These are phyloP conservation scores for Alternaria dauci DNA, from an alignment of 2,329 filamentous ascomycete species.

Conservation along the genomic window DNA sequence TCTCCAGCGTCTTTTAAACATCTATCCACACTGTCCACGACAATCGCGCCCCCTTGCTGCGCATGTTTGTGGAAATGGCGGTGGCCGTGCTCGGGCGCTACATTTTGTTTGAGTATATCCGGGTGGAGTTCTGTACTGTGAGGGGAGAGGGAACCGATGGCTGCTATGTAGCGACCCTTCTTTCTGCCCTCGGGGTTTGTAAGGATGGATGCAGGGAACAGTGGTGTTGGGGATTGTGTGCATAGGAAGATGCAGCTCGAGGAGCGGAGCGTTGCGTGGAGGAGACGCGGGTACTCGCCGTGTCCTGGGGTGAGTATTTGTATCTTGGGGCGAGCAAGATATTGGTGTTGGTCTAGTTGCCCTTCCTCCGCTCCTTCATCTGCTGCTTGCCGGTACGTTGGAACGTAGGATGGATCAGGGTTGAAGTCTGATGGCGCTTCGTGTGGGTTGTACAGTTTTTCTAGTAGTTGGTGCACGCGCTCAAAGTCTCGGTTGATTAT, in stretches of 20 bases:
- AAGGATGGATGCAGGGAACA: conserved; percentile 78
- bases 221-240: conserved; percentile 75
- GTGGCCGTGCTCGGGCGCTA: conserved; percentile 58
- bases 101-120: conserved; percentile 73
- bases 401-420: conserved; percentile 18
- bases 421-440: conserved; percentile 37
- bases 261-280: conserved; percentile 74
- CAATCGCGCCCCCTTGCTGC: conserved; percentile 65
- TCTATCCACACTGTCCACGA: conserved; percentile 76
- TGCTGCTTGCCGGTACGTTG: conserved; percentile 20
- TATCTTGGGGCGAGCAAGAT: conserved; percentile 63
- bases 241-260: conserved; percentile 89
- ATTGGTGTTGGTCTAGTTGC: conserved; percentile 13
- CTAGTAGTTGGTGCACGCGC: conserved; percentile 62
- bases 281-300: conserved; percentile 70
- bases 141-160: conserved; percentile 73
- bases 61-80: conserved; percentile 73
- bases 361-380: too few species aligned
- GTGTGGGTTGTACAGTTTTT: conserved; percentile 62
- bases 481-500: conserved; percentile 81
- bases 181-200: conserved; percentile 74
- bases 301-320: conserved; percentile 74
- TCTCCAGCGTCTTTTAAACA: conserved; percentile 87
- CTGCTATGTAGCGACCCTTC: conserved; percentile 75
- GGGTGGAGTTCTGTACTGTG: conserved; percentile 86